Conservation (phyloP, 768 basidiomycete genomes). For the Terana coerulea region DNA sequence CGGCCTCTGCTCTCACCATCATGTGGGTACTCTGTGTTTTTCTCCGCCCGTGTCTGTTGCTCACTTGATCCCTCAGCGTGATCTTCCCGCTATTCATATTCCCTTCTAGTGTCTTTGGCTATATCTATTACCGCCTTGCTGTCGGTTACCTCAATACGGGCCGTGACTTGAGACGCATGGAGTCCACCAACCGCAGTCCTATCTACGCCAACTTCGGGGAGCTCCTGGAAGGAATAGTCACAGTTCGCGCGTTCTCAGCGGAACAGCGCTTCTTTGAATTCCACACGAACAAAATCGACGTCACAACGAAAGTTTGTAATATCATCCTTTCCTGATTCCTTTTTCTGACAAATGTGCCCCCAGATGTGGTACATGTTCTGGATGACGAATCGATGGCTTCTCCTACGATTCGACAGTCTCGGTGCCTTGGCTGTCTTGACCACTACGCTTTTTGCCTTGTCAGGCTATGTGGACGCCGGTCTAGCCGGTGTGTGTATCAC, state of each 20-base stretch:
- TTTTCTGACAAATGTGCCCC: neutral
- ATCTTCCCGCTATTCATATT: constrained; percentile 83
- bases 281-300: constrained; percentile 69
- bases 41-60: neutral
- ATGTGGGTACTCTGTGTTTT: too few species aligned
- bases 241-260: constrained; percentile 86
- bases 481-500: constrained; percentile 73
- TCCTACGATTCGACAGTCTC: constrained; percentile 78
- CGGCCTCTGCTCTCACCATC: constrained; percentile 70
- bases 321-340: neutral
- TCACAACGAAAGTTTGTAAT: constrained; percentile 60
- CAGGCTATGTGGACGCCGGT: constrained; percentile 54
- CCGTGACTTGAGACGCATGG: constrained; percentile 84
- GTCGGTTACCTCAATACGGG: constrained; percentile 77
- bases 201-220: constrained; percentile 84
- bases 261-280: constrained; percentile 74
- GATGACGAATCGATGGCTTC: constrained; percentile 88
- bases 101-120: constrained; percentile 71
- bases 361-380: constrained; percentile 86
- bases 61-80: constrained; percentile 33
- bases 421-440: constrained; percentile 70
- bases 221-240: constrained; percentile 85
- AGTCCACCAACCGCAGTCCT: constrained; percentile 81
- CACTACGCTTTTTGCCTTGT: constrained; percentile 74
- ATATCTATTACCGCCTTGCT: constrained; percentile 64